A percentile compares a stretch with the other conserved stretches of the same genome.
These are phyloP conservation scores for Sextonia rubra DNA, from an alignment of 164 flowering plant species.

Conservation along the genomic window DNA sequence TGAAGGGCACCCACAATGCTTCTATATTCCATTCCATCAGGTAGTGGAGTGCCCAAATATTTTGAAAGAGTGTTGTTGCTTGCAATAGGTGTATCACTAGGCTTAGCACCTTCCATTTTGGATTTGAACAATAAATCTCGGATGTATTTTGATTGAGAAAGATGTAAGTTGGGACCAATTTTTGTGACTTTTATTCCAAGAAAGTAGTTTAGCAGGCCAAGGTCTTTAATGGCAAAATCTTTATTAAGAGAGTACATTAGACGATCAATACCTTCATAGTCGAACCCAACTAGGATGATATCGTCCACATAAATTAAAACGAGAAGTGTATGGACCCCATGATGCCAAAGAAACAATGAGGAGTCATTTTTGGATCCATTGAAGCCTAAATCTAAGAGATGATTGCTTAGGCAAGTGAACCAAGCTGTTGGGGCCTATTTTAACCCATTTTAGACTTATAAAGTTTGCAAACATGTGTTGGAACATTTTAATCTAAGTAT, in stretches of 20 bases:
- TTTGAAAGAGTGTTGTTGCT: background rate
- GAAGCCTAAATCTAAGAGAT: too few species aligned
- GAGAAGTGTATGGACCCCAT: background rate
- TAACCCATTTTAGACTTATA: too few species aligned
- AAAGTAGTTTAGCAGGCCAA: background rate
- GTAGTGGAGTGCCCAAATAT: background rate
- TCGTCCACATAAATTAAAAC: background rate
- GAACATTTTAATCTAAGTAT: too few species aligned
- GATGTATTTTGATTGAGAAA: background rate
- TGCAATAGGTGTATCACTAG: background rate
- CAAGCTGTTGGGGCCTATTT: too few species aligned
- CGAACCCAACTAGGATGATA: background rate
- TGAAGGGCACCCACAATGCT: background rate
- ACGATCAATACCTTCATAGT: background rate
- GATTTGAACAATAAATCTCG: background rate
- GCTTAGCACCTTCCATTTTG: background rate
- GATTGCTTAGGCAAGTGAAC: too few species aligned
- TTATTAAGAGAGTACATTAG: background rate
- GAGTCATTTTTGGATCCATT: too few species aligned
- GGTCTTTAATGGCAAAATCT: background rate
- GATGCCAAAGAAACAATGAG: background rate
- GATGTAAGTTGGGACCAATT: background rate
- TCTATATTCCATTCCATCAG: background rate
- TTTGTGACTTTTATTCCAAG: background rate
- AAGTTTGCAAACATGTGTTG: too few species aligned